Conservation (phyloP, 371 early-diverging fungal genomes). For the Syncephalastrum sp. region DNA sequence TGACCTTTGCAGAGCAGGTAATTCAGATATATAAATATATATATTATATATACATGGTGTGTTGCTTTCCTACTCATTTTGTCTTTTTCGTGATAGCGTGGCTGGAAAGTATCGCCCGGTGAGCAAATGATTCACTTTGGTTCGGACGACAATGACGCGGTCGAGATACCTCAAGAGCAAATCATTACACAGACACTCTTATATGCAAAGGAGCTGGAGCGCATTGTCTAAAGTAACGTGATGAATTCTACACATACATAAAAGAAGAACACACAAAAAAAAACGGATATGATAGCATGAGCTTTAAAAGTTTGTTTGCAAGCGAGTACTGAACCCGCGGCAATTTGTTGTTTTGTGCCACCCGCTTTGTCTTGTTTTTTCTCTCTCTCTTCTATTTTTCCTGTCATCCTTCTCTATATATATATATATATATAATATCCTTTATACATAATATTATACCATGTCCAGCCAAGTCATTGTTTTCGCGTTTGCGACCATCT, state of each 20-base stretch:
- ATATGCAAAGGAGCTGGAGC: constrained; percentile 95
- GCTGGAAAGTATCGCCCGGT: constrained; percentile 81
- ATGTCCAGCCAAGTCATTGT: too few species aligned
- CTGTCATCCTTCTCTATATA: not conserved
- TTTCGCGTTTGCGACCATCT: too few species aligned
- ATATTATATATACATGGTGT: too few species aligned
- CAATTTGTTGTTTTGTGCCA: constrained; percentile 1
- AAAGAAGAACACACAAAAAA: not conserved
- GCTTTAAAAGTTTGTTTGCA: constrained; percentile 1
- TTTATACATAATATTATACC: not conserved
- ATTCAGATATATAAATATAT: not conserved
- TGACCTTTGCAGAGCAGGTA: constrained; percentile 79
- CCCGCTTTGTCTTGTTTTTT: not conserved
- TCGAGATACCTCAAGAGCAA: constrained; percentile 78
- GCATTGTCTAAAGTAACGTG: constrained; percentile 79
- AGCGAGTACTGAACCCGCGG: too few species aligned
- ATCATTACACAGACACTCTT: constrained; percentile 82
- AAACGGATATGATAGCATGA: not conserved
- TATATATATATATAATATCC: too few species aligned
- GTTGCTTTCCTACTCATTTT: not conserved
- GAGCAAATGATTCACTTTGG: constrained; percentile 84
- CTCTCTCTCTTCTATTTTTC: constrained; percentile 2
- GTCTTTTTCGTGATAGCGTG: constrained; percentile 47
- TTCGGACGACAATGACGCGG: constrained; percentile 55
- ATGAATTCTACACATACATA: not conserved